Evolutionary conservation across 2,329 filamentous ascomycete genomes (phyloP).

Genomic region (Ophiocordyceps polyrhachis-furcata): DNA sequence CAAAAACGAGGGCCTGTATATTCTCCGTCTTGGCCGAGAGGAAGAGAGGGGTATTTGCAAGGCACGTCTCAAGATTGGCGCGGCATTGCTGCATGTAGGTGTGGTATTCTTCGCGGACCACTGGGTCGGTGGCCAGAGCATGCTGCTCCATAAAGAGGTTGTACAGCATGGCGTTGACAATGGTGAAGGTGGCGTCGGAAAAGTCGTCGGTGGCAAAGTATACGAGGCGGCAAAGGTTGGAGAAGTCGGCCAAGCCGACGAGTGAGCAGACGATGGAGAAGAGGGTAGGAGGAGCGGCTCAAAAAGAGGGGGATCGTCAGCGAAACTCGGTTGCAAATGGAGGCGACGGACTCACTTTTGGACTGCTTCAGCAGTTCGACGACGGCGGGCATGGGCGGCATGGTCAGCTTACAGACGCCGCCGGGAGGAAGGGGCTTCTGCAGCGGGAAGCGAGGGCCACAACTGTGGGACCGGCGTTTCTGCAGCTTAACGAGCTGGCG

Average conservation of each 20-base stretch:
- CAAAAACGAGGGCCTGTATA: constrained; percentile 38
- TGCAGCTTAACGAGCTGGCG: constrained; percentile 34
- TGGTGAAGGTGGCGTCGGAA: constrained; percentile 29
- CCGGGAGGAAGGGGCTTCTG: constrained; percentile 26
- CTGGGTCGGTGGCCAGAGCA: constrained; percentile 14
- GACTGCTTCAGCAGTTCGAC: constrained; percentile 28
- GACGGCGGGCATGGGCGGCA: constrained; percentile 34
- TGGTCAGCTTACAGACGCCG: constrained; percentile 29
- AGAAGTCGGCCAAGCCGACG: constrained; percentile 28
- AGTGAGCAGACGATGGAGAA: constrained; percentile 32
- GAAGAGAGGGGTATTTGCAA: constrained; percentile 34
- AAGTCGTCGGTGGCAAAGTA: constrained; percentile 34
- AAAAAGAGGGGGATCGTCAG: constrained; percentile 1
- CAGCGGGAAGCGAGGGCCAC: constrained; percentile 25
- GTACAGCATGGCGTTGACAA: constrained; percentile 29
- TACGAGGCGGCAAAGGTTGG: constrained; percentile 26
- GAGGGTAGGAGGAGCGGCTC: constrained; percentile 26
- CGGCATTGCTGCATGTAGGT: constrained; percentile 22
- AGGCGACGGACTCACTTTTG: constrained; percentile 16
- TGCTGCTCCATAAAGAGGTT: constrained; percentile 30
- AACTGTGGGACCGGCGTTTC: constrained; percentile 19
- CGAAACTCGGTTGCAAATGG: not conserved
- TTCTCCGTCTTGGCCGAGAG: constrained; percentile 34
- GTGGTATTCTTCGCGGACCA: constrained; percentile 16
- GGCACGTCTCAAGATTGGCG: constrained; percentile 29